Conservation (phyloP, 345 rosid genomes). For the Schrenkiella parvula region DNA sequence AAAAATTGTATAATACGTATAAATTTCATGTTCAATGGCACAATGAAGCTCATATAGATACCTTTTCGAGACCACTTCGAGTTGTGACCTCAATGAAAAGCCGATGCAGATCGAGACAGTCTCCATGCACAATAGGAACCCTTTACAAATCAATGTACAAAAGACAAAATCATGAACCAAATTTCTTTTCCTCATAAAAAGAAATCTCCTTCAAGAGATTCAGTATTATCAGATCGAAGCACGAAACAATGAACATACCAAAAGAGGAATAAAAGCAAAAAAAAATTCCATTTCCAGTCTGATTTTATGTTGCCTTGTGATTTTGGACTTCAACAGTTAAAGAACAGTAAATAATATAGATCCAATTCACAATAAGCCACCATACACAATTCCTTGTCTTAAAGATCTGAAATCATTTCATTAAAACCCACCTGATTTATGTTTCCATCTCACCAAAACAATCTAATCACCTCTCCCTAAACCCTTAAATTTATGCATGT, state of each 20-base stretch:
- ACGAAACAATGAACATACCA: background rate
- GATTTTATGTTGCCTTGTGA: background rate
- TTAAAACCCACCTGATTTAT: too few species aligned
- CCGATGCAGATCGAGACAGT: conserved; percentile 58
- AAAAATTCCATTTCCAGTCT: too few species aligned
- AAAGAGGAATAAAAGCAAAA: too few species aligned
- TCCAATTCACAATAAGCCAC: background rate
- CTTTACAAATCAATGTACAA: conserved; percentile 33
- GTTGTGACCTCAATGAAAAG: conserved; percentile 75
- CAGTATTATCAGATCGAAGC: background rate
- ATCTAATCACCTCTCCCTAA: background rate
- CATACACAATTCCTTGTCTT: background rate
- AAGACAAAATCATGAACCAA: background rate
- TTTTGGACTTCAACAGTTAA: background rate
- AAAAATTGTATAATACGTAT: background rate
- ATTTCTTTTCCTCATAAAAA: too few species aligned
- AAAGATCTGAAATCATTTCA: too few species aligned
- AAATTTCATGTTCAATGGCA: background rate
- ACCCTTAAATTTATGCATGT: background rate
- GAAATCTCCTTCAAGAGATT: background rate
- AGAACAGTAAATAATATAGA: background rate
- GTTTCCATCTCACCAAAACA: too few species aligned
- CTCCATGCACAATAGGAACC: conserved; percentile 63
- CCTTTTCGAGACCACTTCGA: conserved; percentile 66
- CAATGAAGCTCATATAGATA: background rate